Evolutionary conservation across 2,329 filamentous ascomycete species (phyloP), one percentile per base, ranked within the genome.

Genomic region (Botrytis galanthina): DNA sequence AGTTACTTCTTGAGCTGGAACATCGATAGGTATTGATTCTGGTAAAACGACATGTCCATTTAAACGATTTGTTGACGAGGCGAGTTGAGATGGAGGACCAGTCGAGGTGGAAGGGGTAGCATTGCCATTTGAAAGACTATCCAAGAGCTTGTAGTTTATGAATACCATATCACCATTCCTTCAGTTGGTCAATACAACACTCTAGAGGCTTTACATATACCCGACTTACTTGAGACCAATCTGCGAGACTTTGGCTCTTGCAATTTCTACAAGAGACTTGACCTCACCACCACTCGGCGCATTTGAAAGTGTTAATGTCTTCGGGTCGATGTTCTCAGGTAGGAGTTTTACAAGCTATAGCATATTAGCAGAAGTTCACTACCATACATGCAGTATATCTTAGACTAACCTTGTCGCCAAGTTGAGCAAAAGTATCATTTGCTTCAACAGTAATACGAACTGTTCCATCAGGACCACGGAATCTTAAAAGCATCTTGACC

Each of bases 151-250:
- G 83, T 97, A 99, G 77, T 89, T 90, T 77, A 98, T 85, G 83
- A 94, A 99, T 76, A 99, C 89, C 80, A 97, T 90, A 80, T 97
- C 94, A 76, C 96, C 96, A 81, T 99, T 94, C 75, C 93, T 96
- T 29, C 26, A 70, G 39, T 57, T 73, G 26, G 71, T 70, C 64
- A 68, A 51, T 29, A 60, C 29, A 20, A 69, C 39, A 42, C 48
- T 22, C 32, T 26, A 32, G n/a, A 44, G 39, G 32, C 22, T 68
- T 35, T 57, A 8, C 26, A 39, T 22, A 51, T 20, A 39, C 42
- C 39, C 1, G 14, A 48, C 83, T 75, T 83, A 89, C 88, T 86
- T 87, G 51, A 92, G 82, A 5, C 89, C 89, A 73, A 91, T 87
- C 79, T 89, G 86, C 60, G 84, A 84, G 73, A 92, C 81, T 79